Evolutionary conservation across 2,329 filamentous ascomycete genomes (phyloP), one percentile per base, ranked within the genome.

Genomic region (Ramularia endophylla): DNA sequence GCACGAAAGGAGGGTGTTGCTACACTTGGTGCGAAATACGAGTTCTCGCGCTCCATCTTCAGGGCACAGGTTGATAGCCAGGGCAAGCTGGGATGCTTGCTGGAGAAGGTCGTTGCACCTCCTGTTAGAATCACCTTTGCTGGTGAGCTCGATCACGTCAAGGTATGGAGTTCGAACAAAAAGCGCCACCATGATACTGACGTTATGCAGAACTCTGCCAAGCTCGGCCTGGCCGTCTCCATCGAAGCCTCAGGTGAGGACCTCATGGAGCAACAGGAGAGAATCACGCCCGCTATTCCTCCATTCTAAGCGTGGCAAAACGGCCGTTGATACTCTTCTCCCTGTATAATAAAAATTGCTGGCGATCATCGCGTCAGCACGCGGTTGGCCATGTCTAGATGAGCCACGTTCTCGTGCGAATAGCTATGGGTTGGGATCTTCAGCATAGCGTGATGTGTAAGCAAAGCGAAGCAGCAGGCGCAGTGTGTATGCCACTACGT

Each of bases 11-110:
- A 98, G 66, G 92, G 92, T 41, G 77, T 87, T 47, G 89, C 94
- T 40, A 87, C 89, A 40, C 77, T 97, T 58, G 92, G 90, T 59
- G 87, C 88, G 64, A 98, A 98, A 71, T 98, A 98, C 70, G 90
- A 95, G 66, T 98, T 98, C 80, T 80, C 87, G 62, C 86, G 88
- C 71, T 92, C 87, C 41, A 92, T 87, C 37, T 95, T 95, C 81
- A 82, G 90, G 53, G 92, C 90, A 32, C 92, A 98, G 71, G 78
- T 97, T 57, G 92, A 98, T 70, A 94, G 88, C 60, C 82, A 87
- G 64, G 92, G 92, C 65, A 95, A 94, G 73, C 76, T 98, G 47
- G 87, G 85, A 68, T 92, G 87, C 63, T 71, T 95, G 60, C 72
- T 97, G 55, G 92, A 98, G 76, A 97, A 95, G 81, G 83, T 88